phyloP scores from a whole-genome alignment of 106 monocot species.

The Dactylorhiza incarnata region DNA sequence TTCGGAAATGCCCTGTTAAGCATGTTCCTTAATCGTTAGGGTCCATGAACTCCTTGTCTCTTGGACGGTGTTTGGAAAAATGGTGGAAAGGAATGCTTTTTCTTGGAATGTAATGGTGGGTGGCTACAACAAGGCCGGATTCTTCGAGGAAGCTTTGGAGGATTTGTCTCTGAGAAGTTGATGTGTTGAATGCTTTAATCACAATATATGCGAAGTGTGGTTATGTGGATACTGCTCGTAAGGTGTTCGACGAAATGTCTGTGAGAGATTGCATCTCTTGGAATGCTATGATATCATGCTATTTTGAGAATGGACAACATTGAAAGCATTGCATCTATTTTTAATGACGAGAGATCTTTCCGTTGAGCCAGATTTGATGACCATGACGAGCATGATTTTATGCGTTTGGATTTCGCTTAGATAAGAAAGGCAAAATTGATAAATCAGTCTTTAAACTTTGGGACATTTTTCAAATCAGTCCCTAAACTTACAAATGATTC shows the following conservation, averaged over 20 bases:
- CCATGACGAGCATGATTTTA: constrained; percentile 72
- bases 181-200: constrained; percentile 70
- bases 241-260: constrained; percentile 61
- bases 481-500: too few relatives aligned
- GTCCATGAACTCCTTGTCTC: constrained; percentile 37
- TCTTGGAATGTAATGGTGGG: constrained; percentile 86
- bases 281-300: constrained; percentile 91
- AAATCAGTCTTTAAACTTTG: too few relatives aligned
- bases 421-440: too few relatives aligned
- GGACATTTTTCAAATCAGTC: too few relatives aligned
- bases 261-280: constrained; percentile 61
- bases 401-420: constrained; percentile 30
- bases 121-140: constrained; percentile 59
- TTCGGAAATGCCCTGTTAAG: constrained; percentile 52
- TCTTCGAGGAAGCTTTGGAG: constrained; percentile 69
- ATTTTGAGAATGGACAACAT: constrained; percentile 59
- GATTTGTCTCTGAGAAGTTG: constrained; percentile 48
- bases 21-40: constrained; percentile 49
- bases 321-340: constrained; percentile 51
- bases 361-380: constrained; percentile 72
- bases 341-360: constrained; percentile 39
- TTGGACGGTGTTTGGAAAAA: constrained; percentile 68
- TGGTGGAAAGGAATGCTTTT: constrained; percentile 67
- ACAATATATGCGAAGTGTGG: constrained; percentile 88
- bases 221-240: constrained; percentile 23